These are phyloP conservation scores for Vinca minor DNA, from an alignment of 257 asterid genomes.

Conservation along the genomic window DNA sequence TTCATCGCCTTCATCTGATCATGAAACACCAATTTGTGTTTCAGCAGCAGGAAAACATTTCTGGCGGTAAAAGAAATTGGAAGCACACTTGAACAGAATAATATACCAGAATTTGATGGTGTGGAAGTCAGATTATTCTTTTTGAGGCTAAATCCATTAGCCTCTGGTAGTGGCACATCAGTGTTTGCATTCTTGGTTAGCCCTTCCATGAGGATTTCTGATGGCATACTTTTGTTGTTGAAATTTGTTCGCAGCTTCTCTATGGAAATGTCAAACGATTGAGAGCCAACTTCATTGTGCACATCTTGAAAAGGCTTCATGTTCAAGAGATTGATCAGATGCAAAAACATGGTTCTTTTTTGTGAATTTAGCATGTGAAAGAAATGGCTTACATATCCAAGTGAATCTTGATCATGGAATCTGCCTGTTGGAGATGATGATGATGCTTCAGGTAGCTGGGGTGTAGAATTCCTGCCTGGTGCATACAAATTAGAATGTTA, in stretches of 20 bases:
- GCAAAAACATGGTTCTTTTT: neutral
- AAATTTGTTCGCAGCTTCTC: conserved; percentile 52
- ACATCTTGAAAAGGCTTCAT: conserved; percentile 55
- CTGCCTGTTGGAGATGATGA: conserved; percentile 53
- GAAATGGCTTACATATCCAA: conserved; percentile 41
- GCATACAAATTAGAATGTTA: conserved; percentile 14
- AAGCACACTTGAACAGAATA: conserved; percentile 6
- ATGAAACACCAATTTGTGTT: conserved; percentile 12
- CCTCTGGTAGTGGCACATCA: conserved; percentile 14
- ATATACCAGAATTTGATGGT: conserved; percentile 63
- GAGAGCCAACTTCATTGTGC: conserved; percentile 38
- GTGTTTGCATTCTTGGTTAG: conserved; percentile 31
- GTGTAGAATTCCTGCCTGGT: conserved; percentile 48
- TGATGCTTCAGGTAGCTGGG: conserved; percentile 59
- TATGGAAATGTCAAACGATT: conserved; percentile 29
- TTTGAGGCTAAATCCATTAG: conserved; percentile 15
- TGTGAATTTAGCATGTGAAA: neutral
- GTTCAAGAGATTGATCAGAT: conserved; percentile 29
- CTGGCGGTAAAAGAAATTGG: neutral
- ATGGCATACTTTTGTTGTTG: conserved; percentile 24
- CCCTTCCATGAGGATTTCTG: conserved; percentile 41
- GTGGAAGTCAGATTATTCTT: conserved; percentile 42
- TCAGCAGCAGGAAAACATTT: neutral
- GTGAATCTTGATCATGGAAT: conserved; percentile 31
- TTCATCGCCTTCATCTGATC: conserved; percentile 43